Base-by-base conservation (phyloP, 805 yeast species). In the Suhomyces tanzawaensis region DNA sequence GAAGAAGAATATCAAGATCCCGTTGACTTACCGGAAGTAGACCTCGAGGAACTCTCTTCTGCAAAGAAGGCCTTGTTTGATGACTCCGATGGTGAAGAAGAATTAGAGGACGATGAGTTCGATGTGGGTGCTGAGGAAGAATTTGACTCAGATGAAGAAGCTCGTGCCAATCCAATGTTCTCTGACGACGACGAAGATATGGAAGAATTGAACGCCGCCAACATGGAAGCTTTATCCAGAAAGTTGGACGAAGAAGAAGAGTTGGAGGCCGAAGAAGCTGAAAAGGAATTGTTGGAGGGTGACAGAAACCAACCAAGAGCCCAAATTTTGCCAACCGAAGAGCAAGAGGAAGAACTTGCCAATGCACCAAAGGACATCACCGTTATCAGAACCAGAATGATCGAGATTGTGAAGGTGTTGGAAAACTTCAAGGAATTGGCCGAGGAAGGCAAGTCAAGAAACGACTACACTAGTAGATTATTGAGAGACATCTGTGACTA, bases 391-490 rank as follows among this genome's bases (percentile, higher is more conserved):
- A 87, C 96, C 14, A 81, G 99, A 67, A 91, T 93, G 85, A 80
- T 91, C 51, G 99, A 93, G 68, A 79, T 95, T 46, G 91, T 90
- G 35, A 90, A 90, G 60, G 96, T 91, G 13, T 75, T 93, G 51
- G 97, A 91, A 62, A 87, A 91, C 62, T 88, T 91, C 69, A 81
- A 80, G 57, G 82, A 70, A 36, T 58, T 87, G 53, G 83, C 88
- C 6, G 95, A 89, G 60, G 90, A 80, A 51, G 96, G 95, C 11
- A 80, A 78, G 57, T 81, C 91, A 33, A 82, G 99, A 68, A 68
- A 83, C 15, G 95, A 89, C 47, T 89, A 93, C 58, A 72, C 77
- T 31, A 81, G 80, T 39, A 81, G 95, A 64, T 71, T 93, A 45
- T 65, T 91, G 19, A 76, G 76, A 45, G 99, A 93, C 65, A 87